A percentile compares a stretch with the other conserved stretches of the same genome.
Evolutionary conservation across 306 rosid genomes (phyloP).

Genomic region (Glycine tomentella): DNA sequence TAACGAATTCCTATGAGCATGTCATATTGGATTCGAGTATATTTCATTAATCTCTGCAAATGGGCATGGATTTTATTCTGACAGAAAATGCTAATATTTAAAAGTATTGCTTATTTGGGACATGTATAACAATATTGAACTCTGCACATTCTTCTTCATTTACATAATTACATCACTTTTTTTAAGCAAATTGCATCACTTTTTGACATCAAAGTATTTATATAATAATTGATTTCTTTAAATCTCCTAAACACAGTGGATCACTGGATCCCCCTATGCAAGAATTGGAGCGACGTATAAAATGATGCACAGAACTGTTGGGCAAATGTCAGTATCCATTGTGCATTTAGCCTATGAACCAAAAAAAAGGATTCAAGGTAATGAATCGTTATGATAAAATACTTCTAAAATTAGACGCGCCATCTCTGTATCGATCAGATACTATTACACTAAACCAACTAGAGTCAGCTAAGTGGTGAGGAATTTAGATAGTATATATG

Average conservation of each 20-base stretch:
- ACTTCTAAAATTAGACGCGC: neutral
- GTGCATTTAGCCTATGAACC: neutral
- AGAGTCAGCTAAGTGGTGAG: no score
- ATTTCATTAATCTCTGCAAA: slow-evolving; percentile 3
- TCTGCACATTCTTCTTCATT: slow-evolving; percentile 2
- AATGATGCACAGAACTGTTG: neutral
- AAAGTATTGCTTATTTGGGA: neutral
- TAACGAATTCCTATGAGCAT: neutral
- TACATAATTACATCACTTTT: slow-evolving; percentile 24
- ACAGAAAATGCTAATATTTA: neutral
- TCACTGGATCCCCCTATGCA: slow-evolving; percentile 1
- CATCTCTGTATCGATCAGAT: no score
- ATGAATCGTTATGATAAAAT: neutral
- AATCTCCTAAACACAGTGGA: neutral
- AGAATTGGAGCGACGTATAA: neutral
- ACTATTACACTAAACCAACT: no score
- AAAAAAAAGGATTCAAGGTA: neutral
- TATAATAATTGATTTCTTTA: slow-evolving; percentile 8
- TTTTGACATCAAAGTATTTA: slow-evolving; percentile 5
- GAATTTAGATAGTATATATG: no score
- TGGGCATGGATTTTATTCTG: neutral
- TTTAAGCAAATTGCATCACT: neutral
- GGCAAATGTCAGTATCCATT: neutral
- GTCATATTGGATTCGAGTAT: neutral
- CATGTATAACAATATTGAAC: neutral